Base-by-base conservation (phyloP, 179 eudicot species). In the Beta lomatogona region DNA sequence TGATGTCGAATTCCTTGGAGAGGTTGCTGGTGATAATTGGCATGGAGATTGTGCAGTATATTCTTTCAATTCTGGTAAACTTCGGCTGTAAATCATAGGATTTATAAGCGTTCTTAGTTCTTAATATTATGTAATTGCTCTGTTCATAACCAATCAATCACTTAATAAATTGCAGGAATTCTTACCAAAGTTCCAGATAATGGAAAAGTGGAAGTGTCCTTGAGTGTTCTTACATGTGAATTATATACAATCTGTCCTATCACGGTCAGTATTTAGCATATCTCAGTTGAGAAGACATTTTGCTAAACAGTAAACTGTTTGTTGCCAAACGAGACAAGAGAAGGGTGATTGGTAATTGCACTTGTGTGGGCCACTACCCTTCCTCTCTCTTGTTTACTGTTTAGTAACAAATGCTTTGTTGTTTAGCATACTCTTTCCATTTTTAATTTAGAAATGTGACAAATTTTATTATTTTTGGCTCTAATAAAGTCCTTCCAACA, bases 41-140 rank as follows among this genome's bases (percentile, higher is more conserved):
- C 86, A 61, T 6, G 94, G 88, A 64, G 92, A 91, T 6, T 89
- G 87, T 79, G 94, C 92, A 64, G 71, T 90, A 14, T 92, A 86
- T 83, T 88, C 89, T 14, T 91, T 90, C 75, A 79, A 87, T 75
- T 81, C 93, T 36, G 92, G 93, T 92, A 71, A 67, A 70, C 21
- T 79, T 79, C 55, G 53, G 3, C 31, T 13, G 36, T 28, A 75
- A 19, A 1, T 6, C 71, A 64, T 50, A 54, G 14, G 9, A 1
- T 48, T 48, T 48, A 36, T 36, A 36, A 36, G 41, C 41, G 41
- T 36, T 36, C 41, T 36, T 36, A 36, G 41, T 36, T 36, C 41
- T 36, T 36, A 36, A 36, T 36, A 36, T 36, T 36, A 36, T 36
- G 41, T 36, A 36, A 36, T 36, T 36, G 41, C 41, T 36, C 41